Conservation (phyloP, 1,139 yeast species). For the Nakaseomyces nivariensis region DNA sequence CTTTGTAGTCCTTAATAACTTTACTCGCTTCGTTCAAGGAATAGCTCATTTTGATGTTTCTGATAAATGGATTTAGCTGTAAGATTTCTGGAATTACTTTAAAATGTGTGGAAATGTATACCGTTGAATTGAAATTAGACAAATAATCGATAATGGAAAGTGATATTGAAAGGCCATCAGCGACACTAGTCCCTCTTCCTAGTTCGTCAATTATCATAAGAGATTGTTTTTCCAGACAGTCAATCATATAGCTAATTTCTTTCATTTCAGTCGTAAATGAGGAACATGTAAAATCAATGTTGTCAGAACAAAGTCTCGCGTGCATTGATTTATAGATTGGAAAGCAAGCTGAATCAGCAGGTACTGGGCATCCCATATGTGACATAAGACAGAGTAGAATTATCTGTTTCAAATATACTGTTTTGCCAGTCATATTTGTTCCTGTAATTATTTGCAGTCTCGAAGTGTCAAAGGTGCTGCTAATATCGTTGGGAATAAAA, state of each 20-base stretch:
- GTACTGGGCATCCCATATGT: conserved; percentile 38
- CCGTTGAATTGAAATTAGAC: conserved; percentile 22
- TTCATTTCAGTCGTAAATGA: conserved; percentile 39
- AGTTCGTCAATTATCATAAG: conserved; percentile 38
- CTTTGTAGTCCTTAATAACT: background rate
- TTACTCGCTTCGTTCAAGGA: conserved; percentile 7
- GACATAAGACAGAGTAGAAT: conserved; percentile 36
- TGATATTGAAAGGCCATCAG: conserved; percentile 36
- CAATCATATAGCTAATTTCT: conserved; percentile 36
- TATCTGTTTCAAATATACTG: conserved; percentile 36
- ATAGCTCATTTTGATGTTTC: conserved; percentile 28
- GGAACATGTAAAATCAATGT: conserved; percentile 31
- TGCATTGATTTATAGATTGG: conserved; percentile 33
- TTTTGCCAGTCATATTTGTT: conserved; percentile 42
- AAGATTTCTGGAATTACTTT: conserved; percentile 31
- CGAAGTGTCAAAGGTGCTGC: conserved; percentile 30
- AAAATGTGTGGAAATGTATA: conserved; percentile 36
- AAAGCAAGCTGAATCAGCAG: conserved; percentile 35
- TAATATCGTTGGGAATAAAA: conserved; percentile 35
- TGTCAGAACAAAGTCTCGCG: conserved; percentile 33
- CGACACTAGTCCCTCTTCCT: conserved; percentile 37
- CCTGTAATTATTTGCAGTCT: conserved; percentile 39
- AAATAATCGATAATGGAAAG: conserved; percentile 33
- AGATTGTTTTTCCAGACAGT: conserved; percentile 27
- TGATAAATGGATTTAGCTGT: conserved; percentile 26